Evolutionary conservation across 208 protist genomes (phyloP), one percentile per base, ranked within the genome.

Genomic region (Naegleria fowleri): DNA sequence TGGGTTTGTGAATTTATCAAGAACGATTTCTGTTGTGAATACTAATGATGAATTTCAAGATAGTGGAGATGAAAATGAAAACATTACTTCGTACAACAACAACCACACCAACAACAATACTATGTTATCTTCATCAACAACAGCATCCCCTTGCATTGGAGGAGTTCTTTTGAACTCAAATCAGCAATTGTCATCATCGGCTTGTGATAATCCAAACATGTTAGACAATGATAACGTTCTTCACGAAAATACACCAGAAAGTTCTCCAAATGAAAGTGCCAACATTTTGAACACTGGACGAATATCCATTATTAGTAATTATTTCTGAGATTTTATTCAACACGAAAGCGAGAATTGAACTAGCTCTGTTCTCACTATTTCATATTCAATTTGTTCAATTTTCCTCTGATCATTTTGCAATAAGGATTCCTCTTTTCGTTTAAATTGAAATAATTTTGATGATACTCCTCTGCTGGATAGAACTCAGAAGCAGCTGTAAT

Each of bases 401-500:
- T 79, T 36, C 29, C 16, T 79, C 67, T 79, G n/a, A 79, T 79
- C 29, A 79, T 36, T 79, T 36, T 79, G n/a, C 67, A 79, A 79
- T 79, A 79, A 25, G 29, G 16, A 79, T 79, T 79, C 9, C 36
- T 79, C 13, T 79, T 79, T 79, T 79, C 67, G 36, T 79, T 79
- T 79, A 36, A 29, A 79, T 96, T 94, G 6, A 97, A 91, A 86
- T 97, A 98, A 83, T 97, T 91, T 90, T 98, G 96, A 90, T 97
- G 96, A n/a, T 94, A 94, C 16, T 95, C 95, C 90, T 98, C 96
- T 0, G 97, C 97, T 0, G 94, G 90, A 91, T 96, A 98, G 90
- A 97, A 97, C 13, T 39, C 89, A 0, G 83, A 86, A 1, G 94
- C 95, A 43, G 93, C 93, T 91, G 96, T 94, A 48, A 97, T 67